phyloP scores from a whole-genome alignment of 352 stramenopile genomes.

The Phytopythium mirpurense region DNA sequence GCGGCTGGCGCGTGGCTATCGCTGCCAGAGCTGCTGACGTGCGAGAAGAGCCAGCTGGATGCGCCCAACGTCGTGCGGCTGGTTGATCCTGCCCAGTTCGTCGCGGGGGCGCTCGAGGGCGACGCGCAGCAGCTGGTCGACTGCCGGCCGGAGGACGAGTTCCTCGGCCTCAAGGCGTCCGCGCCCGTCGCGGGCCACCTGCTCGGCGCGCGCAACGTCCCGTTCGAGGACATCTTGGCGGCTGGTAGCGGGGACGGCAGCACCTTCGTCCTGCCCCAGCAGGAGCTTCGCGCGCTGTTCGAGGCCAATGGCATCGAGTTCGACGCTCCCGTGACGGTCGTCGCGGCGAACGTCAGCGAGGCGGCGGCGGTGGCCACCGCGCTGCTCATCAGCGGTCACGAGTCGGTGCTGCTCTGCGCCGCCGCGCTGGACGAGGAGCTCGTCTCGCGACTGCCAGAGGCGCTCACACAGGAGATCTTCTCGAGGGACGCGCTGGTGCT shows the following conservation, averaged over 20 bases:
- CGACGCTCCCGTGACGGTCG: constrained; percentile 30
- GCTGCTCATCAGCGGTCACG: constrained; percentile 33
- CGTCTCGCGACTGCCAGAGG: constrained; percentile 26
- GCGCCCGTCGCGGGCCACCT: constrained; percentile 55
- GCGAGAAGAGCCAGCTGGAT: constrained; percentile 27
- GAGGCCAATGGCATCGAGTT: constrained; percentile 35
- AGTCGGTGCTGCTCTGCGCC: constrained; percentile 29
- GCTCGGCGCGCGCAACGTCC: constrained; percentile 37
- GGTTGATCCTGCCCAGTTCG: constrained; percentile 18
- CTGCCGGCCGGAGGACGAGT: constrained; percentile 38
- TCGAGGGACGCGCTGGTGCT: constrained; percentile 34
- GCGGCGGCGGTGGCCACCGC: constrained; percentile 58
- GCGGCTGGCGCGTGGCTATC: constrained; percentile 23
- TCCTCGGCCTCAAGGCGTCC: constrained; percentile 33
- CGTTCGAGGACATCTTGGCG: constrained; percentile 44
- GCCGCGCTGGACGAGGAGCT: constrained; percentile 35
- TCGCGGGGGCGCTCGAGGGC: constrained; percentile 22
- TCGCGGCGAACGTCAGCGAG: constrained; percentile 39
- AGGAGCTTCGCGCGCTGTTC: constrained; percentile 37
- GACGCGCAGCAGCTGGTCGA: constrained; percentile 48
- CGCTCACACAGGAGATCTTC: constrained; percentile 43
- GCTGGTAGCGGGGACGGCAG: constrained; percentile 17
- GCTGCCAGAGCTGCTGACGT: constrained; percentile 37
- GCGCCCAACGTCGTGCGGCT: constrained; percentile 17
- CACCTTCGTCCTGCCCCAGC: constrained; percentile 21